These are phyloP conservation scores for Phytophthora cajani DNA, from an alignment of 352 stramenopile species.

Conservation along the genomic window DNA sequence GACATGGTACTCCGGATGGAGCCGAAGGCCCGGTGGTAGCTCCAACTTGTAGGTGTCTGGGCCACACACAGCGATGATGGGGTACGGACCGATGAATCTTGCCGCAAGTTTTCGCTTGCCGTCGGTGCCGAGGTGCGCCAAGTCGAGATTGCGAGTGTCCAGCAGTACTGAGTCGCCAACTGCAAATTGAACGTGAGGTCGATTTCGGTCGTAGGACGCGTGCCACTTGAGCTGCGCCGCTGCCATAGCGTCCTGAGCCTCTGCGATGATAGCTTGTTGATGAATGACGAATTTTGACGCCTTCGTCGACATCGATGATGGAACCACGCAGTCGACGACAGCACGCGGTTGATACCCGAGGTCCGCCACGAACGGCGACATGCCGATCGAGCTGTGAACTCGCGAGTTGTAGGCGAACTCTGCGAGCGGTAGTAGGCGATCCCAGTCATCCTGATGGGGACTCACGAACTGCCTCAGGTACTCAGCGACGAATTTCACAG, in stretches of 20 bases:
- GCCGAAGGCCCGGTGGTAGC: background rate
- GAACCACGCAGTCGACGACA: background rate
- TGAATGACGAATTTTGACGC: background rate
- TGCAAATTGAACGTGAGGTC: background rate
- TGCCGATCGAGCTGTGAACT: background rate
- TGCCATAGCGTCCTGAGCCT: constrained; percentile 7
- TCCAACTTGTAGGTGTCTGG: constrained; percentile 2
- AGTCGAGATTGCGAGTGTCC: background rate
- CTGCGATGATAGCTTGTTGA: constrained; percentile 1
- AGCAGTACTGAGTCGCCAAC: background rate
- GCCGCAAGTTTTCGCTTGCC: constrained; percentile 3
- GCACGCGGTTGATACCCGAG: background rate
- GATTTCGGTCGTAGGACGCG: constrained; percentile 3
- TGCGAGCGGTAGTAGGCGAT: background rate
- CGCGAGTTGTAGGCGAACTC: background rate
- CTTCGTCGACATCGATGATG: no score
- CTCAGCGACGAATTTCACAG: background rate
- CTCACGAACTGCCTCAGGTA: background rate
- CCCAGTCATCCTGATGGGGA: background rate
- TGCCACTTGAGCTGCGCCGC: background rate
- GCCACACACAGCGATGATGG: background rate
- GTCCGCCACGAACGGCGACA: background rate
- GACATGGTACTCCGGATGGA: constrained; percentile 4
- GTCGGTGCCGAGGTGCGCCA: constrained; percentile 4
- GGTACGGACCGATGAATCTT: constrained; percentile 8